Evolutionary conservation across 768 basidiomycete genomes (phyloP), one percentile per base, ranked within the genome.

Genomic region (Tricholoma terreum): DNA sequence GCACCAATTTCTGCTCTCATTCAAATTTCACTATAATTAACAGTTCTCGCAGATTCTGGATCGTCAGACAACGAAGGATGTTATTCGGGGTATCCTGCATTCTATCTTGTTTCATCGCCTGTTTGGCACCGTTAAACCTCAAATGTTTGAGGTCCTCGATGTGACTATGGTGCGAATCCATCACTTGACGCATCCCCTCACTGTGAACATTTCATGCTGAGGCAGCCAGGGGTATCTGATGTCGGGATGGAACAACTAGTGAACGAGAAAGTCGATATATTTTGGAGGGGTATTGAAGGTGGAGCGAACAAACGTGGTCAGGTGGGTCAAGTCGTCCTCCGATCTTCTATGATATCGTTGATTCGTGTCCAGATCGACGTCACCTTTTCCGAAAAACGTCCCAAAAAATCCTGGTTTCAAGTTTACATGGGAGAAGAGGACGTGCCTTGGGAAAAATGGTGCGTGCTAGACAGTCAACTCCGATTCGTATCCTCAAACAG

Each of bases 371-470:
- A 89, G 91, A 85, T 93, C 31, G 69, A 79, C 9, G 80, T 92
- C 17, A 90, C 85, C 0, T 84, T 93, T 60, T 87, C 89, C 1
- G 90, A 92, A 68, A 89, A 86, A 68, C 80, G 83, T 49, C 82
- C 83, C 9, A 87, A 86, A 71, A 92, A 90, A 70, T 81, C 83
- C 14, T 92, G 90, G 90, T 89, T 91, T 63, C 80, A 80, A 52
- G 81, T 83, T 10, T 85, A 85, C 38, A 77, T 80, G 62, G 85
- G 80, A 1, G 88, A 93, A 72, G 91, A 93, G 67, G 89, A 92
- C 22, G 83, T 92, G 12, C 84, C 90, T 52, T 93, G 91, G 91
- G 92, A 93, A 68, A 85, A 90, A 71, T 93, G 91, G 91, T 90
- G 11, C 6, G 75, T 54, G 19, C 31, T 56, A 11, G 15, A 30